Percentiles rank a stretch among this genome's conserved stretches.
phyloP scores from a whole-genome alignment of 179 eudicot genomes.

The Drosera spatulata region DNA sequence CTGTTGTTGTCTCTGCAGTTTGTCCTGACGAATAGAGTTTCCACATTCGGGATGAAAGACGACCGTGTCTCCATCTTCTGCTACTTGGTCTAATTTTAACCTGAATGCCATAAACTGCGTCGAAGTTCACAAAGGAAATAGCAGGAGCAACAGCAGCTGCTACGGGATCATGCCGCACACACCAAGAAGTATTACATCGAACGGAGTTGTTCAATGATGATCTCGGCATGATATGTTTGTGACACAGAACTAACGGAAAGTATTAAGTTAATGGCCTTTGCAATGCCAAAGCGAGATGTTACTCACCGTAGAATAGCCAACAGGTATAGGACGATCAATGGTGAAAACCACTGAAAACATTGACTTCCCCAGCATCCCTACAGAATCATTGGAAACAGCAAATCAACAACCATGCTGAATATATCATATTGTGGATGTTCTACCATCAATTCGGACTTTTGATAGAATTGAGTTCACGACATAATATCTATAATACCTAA shows the following conservation, averaged over 20 bases:
- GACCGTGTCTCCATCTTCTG: constrained; percentile 5
- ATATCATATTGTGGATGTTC: too few relatives aligned
- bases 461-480: too few relatives aligned
- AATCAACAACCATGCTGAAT: too few relatives aligned
- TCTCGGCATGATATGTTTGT: too few relatives aligned
- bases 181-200: too few relatives aligned
- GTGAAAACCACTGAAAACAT: constrained; percentile 35
- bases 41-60: constrained; percentile 36
- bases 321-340: constrained; percentile 21
- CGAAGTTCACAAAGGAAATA: constrained; percentile 10
- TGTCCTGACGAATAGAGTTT: constrained; percentile 36
- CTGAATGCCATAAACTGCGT: constrained; percentile 2
- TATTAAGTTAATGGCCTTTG: neutral
- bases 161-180: too few relatives aligned
- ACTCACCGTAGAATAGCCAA: constrained; percentile 35
- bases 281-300: too few relatives aligned
- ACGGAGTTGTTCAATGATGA: too few relatives aligned
- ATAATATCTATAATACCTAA: too few relatives aligned
- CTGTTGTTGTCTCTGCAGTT: constrained; percentile 14
- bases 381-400: too few relatives aligned
- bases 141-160: constrained; percentile 2
- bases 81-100: constrained; percentile 1
- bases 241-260: neutral
- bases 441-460: too few relatives aligned
- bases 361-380: constrained; percentile 57